Conservation (phyloP, 139 green algal species). For the Pleodorina starrii region DNA sequence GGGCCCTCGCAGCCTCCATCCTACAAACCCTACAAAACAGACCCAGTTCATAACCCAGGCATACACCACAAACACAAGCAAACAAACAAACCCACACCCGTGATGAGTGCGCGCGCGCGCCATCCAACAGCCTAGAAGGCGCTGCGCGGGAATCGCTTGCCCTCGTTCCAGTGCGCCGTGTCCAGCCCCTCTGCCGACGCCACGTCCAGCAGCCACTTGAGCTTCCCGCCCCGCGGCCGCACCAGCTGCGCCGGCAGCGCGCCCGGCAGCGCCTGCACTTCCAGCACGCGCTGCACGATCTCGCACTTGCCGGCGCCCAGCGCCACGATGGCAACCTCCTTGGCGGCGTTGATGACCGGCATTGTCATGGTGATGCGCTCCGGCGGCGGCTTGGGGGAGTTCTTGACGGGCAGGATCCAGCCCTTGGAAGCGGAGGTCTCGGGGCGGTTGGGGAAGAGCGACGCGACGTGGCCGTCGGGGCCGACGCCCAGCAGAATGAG, state of each 20-base stretch:
- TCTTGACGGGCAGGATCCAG: conserved; percentile 92
- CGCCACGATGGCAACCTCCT: conserved; percentile 77
- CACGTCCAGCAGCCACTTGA: conserved; percentile 73
- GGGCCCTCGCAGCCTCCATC: no score
- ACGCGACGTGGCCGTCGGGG: conserved; percentile 97
- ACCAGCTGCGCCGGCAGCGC: conserved; percentile 93
- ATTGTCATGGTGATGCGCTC: conserved; percentile 96
- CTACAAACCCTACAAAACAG: no score
- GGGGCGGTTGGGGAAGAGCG: conserved; percentile 95
- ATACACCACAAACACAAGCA: no score
- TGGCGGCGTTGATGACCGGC: conserved; percentile 89
- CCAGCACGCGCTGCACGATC: conserved; percentile 89
- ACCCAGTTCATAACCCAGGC: no score
- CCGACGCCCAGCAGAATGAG: conserved; percentile 95
- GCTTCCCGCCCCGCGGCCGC: conserved; percentile 65
- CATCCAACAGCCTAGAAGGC: neutral
- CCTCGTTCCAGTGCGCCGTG: conserved; percentile 77
- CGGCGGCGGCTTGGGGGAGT: conserved; percentile 97
- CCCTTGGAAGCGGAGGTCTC: conserved; percentile 63
- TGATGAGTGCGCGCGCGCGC: no score
- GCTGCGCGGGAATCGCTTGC: conserved; percentile 79
- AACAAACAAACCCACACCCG: no score
- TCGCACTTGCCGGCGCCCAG: conserved; percentile 86
- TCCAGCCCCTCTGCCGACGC: conserved; percentile 71
- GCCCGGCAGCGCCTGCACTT: conserved; percentile 91